A percentile compares a stretch with the other conserved stretches of the same genome.
Conservation (phyloP, 768 basidiomycete genomes). For the Rhizopogon vesiculosus region DNA sequence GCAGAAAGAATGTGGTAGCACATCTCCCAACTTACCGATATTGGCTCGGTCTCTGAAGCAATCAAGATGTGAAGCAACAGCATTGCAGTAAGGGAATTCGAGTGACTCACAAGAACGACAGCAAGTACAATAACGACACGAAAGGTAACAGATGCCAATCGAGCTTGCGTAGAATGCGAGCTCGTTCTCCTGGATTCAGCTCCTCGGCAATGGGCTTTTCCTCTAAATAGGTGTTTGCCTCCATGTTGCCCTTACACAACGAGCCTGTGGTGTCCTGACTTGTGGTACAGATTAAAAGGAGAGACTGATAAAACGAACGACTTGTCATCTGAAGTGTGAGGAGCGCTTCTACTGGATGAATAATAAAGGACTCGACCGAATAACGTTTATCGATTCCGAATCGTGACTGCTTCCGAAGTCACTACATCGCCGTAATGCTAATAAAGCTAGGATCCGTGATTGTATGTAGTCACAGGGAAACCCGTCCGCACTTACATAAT, state of each 20-base stretch:
- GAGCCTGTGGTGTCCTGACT: not conserved
- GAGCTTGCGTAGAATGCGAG: conserved; percentile 34
- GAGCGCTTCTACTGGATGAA: too few relatives aligned
- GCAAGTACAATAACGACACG: conserved; percentile 39
- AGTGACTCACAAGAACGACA: conserved; percentile 40
- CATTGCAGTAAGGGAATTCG: not conserved
- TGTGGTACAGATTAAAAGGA: not conserved
- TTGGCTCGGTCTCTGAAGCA: conserved; percentile 37
- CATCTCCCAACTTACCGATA: conserved; percentile 28
- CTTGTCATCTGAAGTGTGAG: not conserved
- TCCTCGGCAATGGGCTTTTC: conserved; percentile 1
- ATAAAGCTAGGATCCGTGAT: too few relatives aligned
- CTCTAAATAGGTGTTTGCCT: not conserved
- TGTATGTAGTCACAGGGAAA: too few relatives aligned
- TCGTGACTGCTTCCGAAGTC: too few relatives aligned
- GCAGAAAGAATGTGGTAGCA: not conserved
- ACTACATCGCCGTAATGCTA: too few relatives aligned
- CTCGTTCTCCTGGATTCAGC: conserved; percentile 15
- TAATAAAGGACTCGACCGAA: too few relatives aligned
- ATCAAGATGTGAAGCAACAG: not conserved
- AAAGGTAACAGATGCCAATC: conserved; percentile 42
- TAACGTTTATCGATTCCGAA: too few relatives aligned
- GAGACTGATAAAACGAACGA: not conserved
- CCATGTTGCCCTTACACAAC: not conserved
- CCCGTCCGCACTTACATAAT: too few relatives aligned